phyloP scores from a whole-genome alignment of 2,329 filamentous ascomycete genomes.

The Microcyclospora tardicrescens region DNA sequence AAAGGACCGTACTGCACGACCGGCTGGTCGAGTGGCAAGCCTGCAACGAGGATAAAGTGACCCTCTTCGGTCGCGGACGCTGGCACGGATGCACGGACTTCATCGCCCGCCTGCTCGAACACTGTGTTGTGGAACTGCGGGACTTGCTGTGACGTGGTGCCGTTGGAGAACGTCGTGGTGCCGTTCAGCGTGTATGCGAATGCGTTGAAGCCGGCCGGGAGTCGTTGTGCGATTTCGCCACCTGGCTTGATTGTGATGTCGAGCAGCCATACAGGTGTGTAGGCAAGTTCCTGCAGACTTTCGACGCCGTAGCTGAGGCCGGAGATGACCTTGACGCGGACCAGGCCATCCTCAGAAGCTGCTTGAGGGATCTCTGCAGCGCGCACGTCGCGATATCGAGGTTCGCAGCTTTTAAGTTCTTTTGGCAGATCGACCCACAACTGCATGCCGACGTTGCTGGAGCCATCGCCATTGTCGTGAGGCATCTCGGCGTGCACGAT shows the following conservation, averaged over 20 bases:
- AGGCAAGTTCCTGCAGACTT: constrained; percentile 77
- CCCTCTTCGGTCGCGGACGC: constrained; percentile 48
- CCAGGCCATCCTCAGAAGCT: constrained; percentile 57
- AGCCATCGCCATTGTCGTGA: constrained; percentile 59
- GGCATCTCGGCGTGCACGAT: constrained; percentile 95
- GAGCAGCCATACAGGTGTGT: constrained; percentile 93
- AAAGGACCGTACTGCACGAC: constrained; percentile 79
- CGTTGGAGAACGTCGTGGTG: constrained; percentile 48
- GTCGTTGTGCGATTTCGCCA: constrained; percentile 57
- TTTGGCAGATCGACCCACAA: constrained; percentile 87
- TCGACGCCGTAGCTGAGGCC: constrained; percentile 75
- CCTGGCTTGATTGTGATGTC: constrained; percentile 73
- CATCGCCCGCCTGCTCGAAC: constrained; percentile 68
- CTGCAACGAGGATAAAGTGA: constrained; percentile 59
- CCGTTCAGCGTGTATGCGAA: constrained; percentile 82
- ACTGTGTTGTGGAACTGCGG: constrained; percentile 76
- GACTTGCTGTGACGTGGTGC: constrained; percentile 39
- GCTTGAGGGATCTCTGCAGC: constrained; percentile 66
- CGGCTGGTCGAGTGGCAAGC: constrained; percentile 65
- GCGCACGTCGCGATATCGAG: constrained; percentile 75
- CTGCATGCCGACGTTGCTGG: constrained; percentile 74
- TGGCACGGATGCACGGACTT: constrained; percentile 56
- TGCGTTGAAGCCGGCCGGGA: constrained; percentile 76
- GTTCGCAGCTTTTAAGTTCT: constrained; percentile 75
- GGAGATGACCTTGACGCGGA: constrained; percentile 79